A percentile compares a stretch with the other conserved stretches of the same genome.
Conservation (phyloP, 176 grass and related monocot genomes). For the Chloris gayana region DNA sequence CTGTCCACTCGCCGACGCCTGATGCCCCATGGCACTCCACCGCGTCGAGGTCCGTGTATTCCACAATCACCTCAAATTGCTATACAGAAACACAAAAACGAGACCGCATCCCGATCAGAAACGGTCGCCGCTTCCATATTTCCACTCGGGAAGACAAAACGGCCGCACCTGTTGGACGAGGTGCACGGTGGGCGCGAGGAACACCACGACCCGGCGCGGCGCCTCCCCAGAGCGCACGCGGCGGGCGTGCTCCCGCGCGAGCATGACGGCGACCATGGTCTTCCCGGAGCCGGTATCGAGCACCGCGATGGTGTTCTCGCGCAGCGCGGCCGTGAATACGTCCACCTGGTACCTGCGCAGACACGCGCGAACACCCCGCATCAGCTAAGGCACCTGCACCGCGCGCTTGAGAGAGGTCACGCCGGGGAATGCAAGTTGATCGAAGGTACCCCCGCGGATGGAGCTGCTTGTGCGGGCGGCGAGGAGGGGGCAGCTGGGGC, state of each 20-base stretch:
- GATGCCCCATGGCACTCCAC: slow-evolving; percentile 49
- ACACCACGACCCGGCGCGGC: slow-evolving; percentile 48
- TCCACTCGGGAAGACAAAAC: not conserved
- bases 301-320: slow-evolving; percentile 67
- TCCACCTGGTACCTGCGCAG: slow-evolving; percentile 56
- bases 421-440: not conserved
- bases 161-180: slow-evolving; percentile 56
- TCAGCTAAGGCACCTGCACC: not conserved
- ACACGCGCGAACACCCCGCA: not conserved
- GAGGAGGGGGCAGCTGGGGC: slow-evolving; percentile 22
- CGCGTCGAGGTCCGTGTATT: slow-evolving; percentile 53
- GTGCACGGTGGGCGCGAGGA: slow-evolving; percentile 65
- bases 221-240: slow-evolving; percentile 29
- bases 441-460: slow-evolving; percentile 46
- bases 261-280: slow-evolving; percentile 70
- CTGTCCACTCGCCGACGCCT: slow-evolving; percentile 44
- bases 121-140: not conserved
- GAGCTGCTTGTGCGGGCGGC: slow-evolving; percentile 51
- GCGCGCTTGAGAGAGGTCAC: not conserved
- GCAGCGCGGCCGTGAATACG: slow-evolving; percentile 61
- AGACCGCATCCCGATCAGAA: not conserved
- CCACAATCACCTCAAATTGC: slow-evolving; percentile 55
- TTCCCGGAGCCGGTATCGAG: slow-evolving; percentile 64
- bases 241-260: slow-evolving; percentile 50
- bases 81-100: slow-evolving; percentile 8